A percentile compares a stretch with the other conserved stretches of the same genome.
Evolutionary conservation across 352 stramenopile genomes (phyloP).

Genomic region (Saprolegnia diclina): DNA sequence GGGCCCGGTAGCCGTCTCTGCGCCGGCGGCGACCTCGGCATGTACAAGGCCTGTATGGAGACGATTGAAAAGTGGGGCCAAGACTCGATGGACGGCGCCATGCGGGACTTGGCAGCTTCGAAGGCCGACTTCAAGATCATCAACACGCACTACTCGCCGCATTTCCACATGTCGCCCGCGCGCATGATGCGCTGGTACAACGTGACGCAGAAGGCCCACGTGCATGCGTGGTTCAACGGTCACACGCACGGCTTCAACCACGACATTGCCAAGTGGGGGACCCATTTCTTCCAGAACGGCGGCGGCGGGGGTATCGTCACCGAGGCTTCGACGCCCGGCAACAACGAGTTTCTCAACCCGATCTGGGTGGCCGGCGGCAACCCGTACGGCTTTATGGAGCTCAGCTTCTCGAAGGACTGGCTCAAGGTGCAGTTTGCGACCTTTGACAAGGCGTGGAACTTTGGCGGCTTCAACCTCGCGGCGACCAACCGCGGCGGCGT

Average conservation of each 20-base stretch:
- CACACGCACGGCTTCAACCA: conserved; percentile 86
- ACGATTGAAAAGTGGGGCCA: conserved; percentile 78
- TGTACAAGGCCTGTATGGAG: conserved; percentile 72
- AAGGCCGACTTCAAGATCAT: conserved; percentile 81
- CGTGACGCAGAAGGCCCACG: conserved; percentile 65
- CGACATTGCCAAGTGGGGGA: conserved; percentile 74
- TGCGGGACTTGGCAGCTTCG: conserved; percentile 59
- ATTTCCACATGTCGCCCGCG: conserved; percentile 83
- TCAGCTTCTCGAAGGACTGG: conserved; percentile 26
- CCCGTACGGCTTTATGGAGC: conserved; percentile 23
- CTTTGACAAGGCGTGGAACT: conserved; percentile 26
- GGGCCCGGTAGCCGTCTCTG: conserved; percentile 59
- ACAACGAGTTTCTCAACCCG: conserved; percentile 48
- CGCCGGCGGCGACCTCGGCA: conserved; percentile 47
- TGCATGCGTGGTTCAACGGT: conserved; percentile 73
- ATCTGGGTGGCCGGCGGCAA: conserved; percentile 50
- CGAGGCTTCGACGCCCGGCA: conserved; percentile 44
- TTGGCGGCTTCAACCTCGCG: conserved; percentile 19
- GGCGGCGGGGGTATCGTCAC: conserved; percentile 75
- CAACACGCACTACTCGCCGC: conserved; percentile 85
- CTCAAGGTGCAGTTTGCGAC: conserved; percentile 25
- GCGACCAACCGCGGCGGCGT: conserved; percentile 31
- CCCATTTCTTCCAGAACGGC: conserved; percentile 82
- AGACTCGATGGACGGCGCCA: conserved; percentile 51
- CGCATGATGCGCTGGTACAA: conserved; percentile 85